Evolutionary conservation across 1,139 yeast species (phyloP).

Genomic region (Kodamaea derodonti): DNA sequence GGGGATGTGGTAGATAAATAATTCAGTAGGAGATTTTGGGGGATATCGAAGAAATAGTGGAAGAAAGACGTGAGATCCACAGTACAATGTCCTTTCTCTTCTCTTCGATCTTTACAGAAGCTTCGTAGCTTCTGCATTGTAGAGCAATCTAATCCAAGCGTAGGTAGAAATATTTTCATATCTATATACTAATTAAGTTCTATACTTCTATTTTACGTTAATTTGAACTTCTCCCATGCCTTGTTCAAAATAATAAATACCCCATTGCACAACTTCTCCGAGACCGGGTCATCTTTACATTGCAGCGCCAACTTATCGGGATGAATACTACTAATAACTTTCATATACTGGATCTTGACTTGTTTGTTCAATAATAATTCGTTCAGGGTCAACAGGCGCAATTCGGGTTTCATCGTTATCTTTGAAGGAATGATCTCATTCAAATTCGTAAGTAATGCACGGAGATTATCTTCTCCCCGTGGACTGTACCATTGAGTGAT

Average conservation of each 20-base stretch:
- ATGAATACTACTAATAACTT: slow-evolving; percentile 89
- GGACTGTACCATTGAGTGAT: slow-evolving; percentile 16
- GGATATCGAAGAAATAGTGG: too few relatives aligned
- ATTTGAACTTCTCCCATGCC: slow-evolving; percentile 89
- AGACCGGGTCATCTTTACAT: slow-evolving; percentile 50
- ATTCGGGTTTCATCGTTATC: slow-evolving; percentile 13
- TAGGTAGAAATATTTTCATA: too few relatives aligned
- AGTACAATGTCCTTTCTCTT: too few relatives aligned
- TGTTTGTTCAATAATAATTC: slow-evolving; percentile 89
- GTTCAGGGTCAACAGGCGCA: slow-evolving; percentile 38
- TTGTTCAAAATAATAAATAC: slow-evolving; percentile 80
- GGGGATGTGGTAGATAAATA: too few relatives aligned
- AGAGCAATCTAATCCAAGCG: too few relatives aligned
- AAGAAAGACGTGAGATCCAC: too few relatives aligned
- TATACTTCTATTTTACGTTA: slow-evolving; percentile 6
- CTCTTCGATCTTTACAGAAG: too few relatives aligned
- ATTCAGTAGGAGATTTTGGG: too few relatives aligned
- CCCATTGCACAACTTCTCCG: slow-evolving; percentile 79
- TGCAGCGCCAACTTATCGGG: slow-evolving; percentile 73
- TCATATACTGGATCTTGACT: slow-evolving; percentile 84
- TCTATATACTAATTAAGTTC: too few relatives aligned
- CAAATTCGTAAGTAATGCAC: slow-evolving; percentile 19
- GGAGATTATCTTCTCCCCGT: slow-evolving; percentile 17
- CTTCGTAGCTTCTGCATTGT: too few relatives aligned
- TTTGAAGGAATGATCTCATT: slow-evolving; percentile 19